Percentiles rank a stretch among this genome's conserved stretches.
phyloP scores from a whole-genome alignment of 106 monocot genomes.

The Agapanthus africanus region DNA sequence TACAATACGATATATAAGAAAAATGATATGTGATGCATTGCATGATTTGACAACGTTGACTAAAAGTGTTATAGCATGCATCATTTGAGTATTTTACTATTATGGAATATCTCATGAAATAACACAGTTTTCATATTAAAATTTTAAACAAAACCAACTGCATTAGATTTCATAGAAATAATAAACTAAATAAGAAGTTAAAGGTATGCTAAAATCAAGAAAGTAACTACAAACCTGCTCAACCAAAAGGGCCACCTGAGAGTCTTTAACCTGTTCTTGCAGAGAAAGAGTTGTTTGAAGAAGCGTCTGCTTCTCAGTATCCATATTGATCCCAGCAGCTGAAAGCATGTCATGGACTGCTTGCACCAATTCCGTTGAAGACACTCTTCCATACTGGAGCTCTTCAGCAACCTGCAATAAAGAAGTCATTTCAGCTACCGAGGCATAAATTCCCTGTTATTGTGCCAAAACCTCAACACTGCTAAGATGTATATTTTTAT shows the following conservation, averaged over 20 bases:
- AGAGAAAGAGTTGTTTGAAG: slow-evolving; percentile 64
- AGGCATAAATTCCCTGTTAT: too few relatives aligned
- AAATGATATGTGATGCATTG: too few relatives aligned
- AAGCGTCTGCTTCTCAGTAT: slow-evolving; percentile 72
- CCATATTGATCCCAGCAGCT: slow-evolving; percentile 70
- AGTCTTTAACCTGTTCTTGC: slow-evolving; percentile 83
- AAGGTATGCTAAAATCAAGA: not conserved
- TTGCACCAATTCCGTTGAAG: slow-evolving; percentile 72
- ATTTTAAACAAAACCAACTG: not conserved
- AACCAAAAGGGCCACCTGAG: slow-evolving; percentile 75
- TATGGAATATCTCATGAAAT: not conserved
- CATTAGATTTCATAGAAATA: not conserved
- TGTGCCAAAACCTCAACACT: too few relatives aligned
- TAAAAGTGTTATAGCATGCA: too few relatives aligned
- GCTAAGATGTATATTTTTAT: too few relatives aligned
- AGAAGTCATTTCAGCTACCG: slow-evolving; percentile 10
- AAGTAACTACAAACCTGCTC: slow-evolving; percentile 69
- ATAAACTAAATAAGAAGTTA: not conserved
- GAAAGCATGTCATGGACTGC: slow-evolving; percentile 95
- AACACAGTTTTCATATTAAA: not conserved
- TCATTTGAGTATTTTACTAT: too few relatives aligned
- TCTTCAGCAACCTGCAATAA: slow-evolving; percentile 31
- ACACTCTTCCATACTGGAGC: slow-evolving; percentile 64
- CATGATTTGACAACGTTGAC: too few relatives aligned
- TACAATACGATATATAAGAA: too few relatives aligned